A percentile compares a stretch with the other conserved stretches of the same genome.
Evolutionary conservation across 257 asterid genomes (phyloP).

Genomic region (Solanum appendiculatum): DNA sequence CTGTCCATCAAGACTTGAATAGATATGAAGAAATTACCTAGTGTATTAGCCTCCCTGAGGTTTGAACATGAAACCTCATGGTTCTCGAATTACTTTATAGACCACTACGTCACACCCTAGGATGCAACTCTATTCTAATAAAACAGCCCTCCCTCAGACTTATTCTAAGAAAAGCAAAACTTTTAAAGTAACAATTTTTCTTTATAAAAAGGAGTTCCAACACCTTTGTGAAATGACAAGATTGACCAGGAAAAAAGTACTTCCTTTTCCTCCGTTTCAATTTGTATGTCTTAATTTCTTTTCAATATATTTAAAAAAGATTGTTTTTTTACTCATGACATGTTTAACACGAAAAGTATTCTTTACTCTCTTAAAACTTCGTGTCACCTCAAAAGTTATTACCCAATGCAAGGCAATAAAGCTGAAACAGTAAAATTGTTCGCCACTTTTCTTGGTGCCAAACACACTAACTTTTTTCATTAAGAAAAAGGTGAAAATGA

Average conservation of each 20-base stretch:
- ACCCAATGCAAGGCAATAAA: conserved; percentile 24
- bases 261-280: too few relatives aligned
- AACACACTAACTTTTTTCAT: conserved; percentile 36
- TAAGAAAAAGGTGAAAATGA: conserved; percentile 45
- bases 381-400: background rate
- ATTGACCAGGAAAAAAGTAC: background rate
- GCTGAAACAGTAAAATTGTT: conserved; percentile 32
- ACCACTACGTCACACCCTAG: background rate
- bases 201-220: background rate
- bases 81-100: background rate
- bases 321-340: background rate
- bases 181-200: background rate
- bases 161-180: background rate
- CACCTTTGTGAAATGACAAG: background rate
- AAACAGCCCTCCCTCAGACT: background rate
- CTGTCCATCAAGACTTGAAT: background rate
- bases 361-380: too few relatives aligned
- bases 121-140: background rate
- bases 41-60: background rate
- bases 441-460: conserved; percentile 49
- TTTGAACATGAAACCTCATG: background rate
- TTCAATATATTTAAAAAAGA: background rate
- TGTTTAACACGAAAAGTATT: background rate
- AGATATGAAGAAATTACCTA: background rate
- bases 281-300: background rate